Conservation (phyloP, 371 early-diverging fungal genomes). For the Racocetra persica region DNA sequence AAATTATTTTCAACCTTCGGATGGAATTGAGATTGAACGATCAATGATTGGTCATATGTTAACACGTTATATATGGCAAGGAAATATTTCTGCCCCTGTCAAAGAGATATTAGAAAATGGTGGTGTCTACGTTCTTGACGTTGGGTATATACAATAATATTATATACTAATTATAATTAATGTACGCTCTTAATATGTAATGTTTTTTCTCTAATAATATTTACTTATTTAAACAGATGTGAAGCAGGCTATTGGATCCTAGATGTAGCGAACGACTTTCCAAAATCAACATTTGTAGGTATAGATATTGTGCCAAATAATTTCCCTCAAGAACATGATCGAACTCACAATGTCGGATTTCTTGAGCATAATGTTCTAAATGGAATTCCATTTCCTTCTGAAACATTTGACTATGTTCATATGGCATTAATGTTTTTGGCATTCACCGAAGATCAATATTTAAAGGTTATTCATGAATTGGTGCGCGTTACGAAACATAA, state of each 20-base stretch:
- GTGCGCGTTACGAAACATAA: background rate
- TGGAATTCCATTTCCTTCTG: background rate
- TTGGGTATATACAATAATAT: no score
- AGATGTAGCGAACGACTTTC: background rate
- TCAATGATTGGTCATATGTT: background rate
- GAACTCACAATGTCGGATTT: background rate
- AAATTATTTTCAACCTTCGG: conserved; percentile 5
- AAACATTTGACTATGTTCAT: conserved; percentile 17
- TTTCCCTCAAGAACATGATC: background rate
- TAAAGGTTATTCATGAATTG: background rate
- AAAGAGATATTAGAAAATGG: conserved; percentile 21
- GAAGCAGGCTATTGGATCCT: background rate
- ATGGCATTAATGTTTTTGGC: background rate
- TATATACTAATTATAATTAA: no score
- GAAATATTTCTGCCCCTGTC: conserved; percentile 18
- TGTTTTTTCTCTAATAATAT: no score
- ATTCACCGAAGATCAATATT: background rate
- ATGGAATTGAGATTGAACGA: conserved; percentile 24
- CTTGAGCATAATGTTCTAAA: background rate
- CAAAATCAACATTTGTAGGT: conserved; percentile 7
- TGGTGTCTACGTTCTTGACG: background rate
- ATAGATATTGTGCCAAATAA: background rate
- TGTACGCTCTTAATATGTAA: no score
- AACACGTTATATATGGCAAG: background rate
- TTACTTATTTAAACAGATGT: background rate